A percentile compares a stretch with the other conserved stretches of the same genome.
phyloP scores from a whole-genome alignment of 768 basidiomycete genomes.

The Naematelia encephala region DNA sequence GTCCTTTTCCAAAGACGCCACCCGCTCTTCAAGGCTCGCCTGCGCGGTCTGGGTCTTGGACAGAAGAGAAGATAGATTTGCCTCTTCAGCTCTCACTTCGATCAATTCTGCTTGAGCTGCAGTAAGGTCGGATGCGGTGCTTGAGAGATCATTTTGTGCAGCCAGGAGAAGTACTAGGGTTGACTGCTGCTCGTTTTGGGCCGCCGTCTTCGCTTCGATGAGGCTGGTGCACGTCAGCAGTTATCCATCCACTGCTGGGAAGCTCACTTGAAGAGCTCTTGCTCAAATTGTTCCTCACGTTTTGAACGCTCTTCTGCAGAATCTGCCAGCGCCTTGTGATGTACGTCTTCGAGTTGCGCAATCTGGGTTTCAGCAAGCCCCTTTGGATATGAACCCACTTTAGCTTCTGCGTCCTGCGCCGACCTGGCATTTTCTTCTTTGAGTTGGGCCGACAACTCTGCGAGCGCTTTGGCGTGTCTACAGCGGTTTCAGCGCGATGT shows the following conservation, averaged over 20 bases:
- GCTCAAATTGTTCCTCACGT: neutral
- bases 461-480: neutral
- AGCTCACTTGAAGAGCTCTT: neutral
- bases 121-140: neutral
- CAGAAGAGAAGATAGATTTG: neutral
- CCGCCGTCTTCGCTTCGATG: neutral
- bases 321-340: neutral
- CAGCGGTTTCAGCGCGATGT: neutral
- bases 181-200: neutral
- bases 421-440: slow-evolving; percentile 1
- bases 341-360: neutral
- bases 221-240: no score
- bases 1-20: slow-evolving; percentile 2
- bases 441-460: slow-evolving; percentile 1
- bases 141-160: neutral
- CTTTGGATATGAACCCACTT: slow-evolving; percentile 8
- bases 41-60: neutral
- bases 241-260: no score
- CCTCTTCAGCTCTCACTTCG: neutral
- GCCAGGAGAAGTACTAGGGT: neutral
- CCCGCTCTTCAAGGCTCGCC: neutral
- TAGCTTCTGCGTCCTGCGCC: slow-evolving; percentile 6
- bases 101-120: neutral
- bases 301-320: neutral
- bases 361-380: neutral